Base-by-base conservation (phyloP, 345 rosid species). In the Lepidium didymum region DNA sequence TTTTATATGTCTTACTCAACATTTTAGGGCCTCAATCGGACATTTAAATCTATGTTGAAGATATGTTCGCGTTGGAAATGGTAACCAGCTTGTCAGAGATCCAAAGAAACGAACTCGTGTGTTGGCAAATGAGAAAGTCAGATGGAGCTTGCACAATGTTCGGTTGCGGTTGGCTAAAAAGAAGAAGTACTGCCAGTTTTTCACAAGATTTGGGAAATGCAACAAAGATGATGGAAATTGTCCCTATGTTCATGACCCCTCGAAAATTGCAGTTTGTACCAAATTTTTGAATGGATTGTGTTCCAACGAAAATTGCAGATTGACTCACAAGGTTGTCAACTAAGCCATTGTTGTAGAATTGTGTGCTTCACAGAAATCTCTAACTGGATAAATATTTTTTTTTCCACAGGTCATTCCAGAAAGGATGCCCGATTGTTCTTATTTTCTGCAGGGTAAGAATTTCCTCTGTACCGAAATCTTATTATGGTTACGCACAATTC, bases 51-150 rank as follows among this genome's bases (percentile, higher is more conserved):
- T 14, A 19, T 46, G 68, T 81, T 78, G 79, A 92, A 92, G 98
- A 68, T 92, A 92, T 64, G 95, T 92, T 42, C 87, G 93, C 44
- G 88, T 92, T 72, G 96, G 96, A 64, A 92, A 84, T 62, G 98
- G 98, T 51, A 92, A 87, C 80, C 89, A 92, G 78, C 96, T 92
- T 54, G 75, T 92, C 75, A 82, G 98, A 77, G 83, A 92, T 80
- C 96, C 92, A 45, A 91, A 91, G 85, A 91, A 79, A 75, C 79
- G 95, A 50, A 83, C 81, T 71, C 89, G 95, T 36, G 80, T 81
- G 72, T 78, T 91, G 81, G 91, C 97, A 21, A 91, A 84, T 80
- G 97, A 91, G 79, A 91, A 88, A 77, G 87, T 91, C 63, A 78
- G 89, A 38, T 91, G 95, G 97, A 88, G 97, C 70, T 79, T 88